These are phyloP conservation scores for Podaxis rugospora DNA, from an alignment of 768 basidiomycete species.

Conservation along the genomic window DNA sequence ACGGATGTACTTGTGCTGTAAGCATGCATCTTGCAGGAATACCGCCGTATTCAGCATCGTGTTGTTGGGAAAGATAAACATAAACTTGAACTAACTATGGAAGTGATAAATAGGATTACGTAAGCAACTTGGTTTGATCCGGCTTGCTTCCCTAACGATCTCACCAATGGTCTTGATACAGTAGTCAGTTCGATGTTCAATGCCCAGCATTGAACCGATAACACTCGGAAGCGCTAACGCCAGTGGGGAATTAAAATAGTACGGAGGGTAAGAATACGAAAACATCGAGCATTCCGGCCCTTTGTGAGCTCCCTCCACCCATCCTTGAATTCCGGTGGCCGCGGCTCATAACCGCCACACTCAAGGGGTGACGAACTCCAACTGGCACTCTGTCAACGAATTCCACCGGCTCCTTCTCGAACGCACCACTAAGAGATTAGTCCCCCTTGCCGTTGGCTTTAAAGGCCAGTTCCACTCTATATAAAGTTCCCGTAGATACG, in stretches of 20 bases:
- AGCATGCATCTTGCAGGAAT: slow-evolving; percentile 69
- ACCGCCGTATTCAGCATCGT: slow-evolving; percentile 21
- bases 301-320: neutral
- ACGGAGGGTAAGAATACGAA: too few species aligned
- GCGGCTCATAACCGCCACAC: neutral
- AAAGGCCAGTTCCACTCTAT: neutral
- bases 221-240: too few species aligned
- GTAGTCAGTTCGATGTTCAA: neutral
- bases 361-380: neutral
- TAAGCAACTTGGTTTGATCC: neutral
- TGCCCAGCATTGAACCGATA: neutral
- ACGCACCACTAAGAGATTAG: neutral
- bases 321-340: neutral
- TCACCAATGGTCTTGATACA: too few species aligned
- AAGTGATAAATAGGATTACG: neutral
- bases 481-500: neutral
- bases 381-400: neutral
- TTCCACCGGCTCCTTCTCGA: neutral
- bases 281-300: too few species aligned
- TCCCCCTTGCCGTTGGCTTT: neutral
- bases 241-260: too few species aligned
- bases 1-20: slow-evolving; percentile 74
- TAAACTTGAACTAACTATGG: neutral
- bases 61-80: neutral
- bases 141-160: neutral